Percentiles rank a stretch among this genome's conserved stretches.
Conservation (phyloP, 768 basidiomycete genomes). For the Vishniacozyma victoriae region DNA sequence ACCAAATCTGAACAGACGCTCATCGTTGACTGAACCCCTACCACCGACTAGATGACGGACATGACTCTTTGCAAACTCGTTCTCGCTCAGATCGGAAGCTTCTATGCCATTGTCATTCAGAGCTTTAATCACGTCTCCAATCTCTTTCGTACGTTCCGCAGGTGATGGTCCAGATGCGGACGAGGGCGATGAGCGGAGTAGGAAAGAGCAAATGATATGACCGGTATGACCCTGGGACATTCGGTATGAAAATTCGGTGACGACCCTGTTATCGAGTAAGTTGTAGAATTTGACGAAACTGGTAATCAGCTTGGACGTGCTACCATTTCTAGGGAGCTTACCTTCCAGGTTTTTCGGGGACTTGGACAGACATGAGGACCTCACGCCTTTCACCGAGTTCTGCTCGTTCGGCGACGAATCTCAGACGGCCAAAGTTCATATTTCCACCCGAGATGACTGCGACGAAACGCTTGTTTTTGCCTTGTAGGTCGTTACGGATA, state of each 20-base stretch:
- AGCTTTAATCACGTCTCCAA: constrained; percentile 55
- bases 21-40: constrained; percentile 65
- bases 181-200: constrained; percentile 54
- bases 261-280: constrained; percentile 78
- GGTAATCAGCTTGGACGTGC: constrained; percentile 1
- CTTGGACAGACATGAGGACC: constrained; percentile 85
- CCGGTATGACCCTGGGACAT: constrained; percentile 65
- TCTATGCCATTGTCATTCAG: constrained; percentile 69
- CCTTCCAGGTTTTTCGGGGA: constrained; percentile 91
- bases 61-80: constrained; percentile 93
- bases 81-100: constrained; percentile 82
- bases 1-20: constrained; percentile 92
- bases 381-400: constrained; percentile 94
- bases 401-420: constrained; percentile 98
- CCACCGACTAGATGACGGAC: constrained; percentile 93
- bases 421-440: constrained; percentile 95
- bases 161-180: constrained; percentile 50
- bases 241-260: constrained; percentile 94
- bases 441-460: constrained; percentile 92
- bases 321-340: constrained; percentile 44
- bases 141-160: constrained; percentile 45
- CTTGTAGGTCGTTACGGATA: constrained; percentile 68
- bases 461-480: constrained; percentile 80
- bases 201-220: constrained; percentile 86
- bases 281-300: constrained; percentile 86